These are phyloP conservation scores for Ceratocystis albifundus DNA, from an alignment of 2,329 filamentous ascomycete species.

Conservation along the genomic window DNA sequence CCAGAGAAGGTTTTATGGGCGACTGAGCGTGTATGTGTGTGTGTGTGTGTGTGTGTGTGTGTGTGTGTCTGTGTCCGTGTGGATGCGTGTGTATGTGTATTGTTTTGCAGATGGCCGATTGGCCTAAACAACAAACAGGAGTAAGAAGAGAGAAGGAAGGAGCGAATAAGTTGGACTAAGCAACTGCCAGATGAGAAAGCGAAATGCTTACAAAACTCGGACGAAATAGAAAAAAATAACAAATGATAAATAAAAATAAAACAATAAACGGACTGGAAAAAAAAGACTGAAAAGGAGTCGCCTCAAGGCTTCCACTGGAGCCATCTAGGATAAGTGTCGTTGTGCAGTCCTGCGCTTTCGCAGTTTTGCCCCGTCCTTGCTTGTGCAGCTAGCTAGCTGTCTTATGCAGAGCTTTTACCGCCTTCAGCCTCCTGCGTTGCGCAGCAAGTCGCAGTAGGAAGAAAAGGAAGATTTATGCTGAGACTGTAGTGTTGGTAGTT, in stretches of 20 bases:
- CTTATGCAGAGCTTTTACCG: constrained; percentile 13
- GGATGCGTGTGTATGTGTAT: not conserved
- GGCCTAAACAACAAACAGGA: not conserved
- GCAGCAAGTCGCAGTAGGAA: not conserved
- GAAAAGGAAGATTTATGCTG: constrained; percentile 7
- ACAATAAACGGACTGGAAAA: not conserved
- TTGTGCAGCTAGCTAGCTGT: constrained; percentile 8
- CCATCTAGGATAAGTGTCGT: not conserved
- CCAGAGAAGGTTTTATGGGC: not conserved
- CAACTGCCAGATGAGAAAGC: constrained; percentile 4
- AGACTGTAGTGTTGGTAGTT: not conserved
- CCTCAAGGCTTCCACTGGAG: not conserved
- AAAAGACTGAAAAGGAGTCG: not conserved
- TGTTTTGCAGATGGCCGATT: constrained; percentile 5
- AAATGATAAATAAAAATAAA: not conserved
- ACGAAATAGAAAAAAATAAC: not conserved
- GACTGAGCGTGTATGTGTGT: too few relatives aligned
- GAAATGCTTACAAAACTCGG: not conserved
- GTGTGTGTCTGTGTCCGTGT: too few relatives aligned
- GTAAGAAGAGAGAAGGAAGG: constrained; percentile 2
- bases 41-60: too few relatives aligned
- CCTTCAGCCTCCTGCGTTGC: constrained; percentile 9
- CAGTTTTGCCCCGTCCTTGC: not conserved
- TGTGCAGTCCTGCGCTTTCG: not conserved
- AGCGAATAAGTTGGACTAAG: constrained; percentile 1